Evolutionary conservation across 2,329 filamentous ascomycete species (phyloP), one percentile per base, ranked within the genome.

Genomic region (Elsinoe fawcettii): DNA sequence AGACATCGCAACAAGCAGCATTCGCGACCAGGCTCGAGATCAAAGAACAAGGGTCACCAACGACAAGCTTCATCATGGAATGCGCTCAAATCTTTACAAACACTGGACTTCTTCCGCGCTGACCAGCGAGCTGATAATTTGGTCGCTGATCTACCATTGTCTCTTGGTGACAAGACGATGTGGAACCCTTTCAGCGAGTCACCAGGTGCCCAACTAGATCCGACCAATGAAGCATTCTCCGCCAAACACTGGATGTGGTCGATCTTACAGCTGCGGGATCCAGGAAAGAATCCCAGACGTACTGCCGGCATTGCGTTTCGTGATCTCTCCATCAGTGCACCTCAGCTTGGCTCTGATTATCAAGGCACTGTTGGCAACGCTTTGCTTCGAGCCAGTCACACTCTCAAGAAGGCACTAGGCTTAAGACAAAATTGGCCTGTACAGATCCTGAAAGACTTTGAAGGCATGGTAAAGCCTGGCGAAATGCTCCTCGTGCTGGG

Each of bases 401-500:
- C 12, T 8, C 14, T 43, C 16, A 43, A 20, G 14, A 43, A 20
- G 9, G 14, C 5, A 3, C 20, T 8, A 7, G 3, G 9, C n/a
- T 3, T 5, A 8, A n/a, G 37, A 12, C 14, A 16, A 43, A 8
- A 16, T 8, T 20, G 37, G 37, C 37, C 37, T 20, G 37, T 43
- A 8, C 37, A n/a, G 37, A 43, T 43, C 8, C 3, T 43, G 14
- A 43, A 43, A 16, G 16, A 43, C 8, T 43, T 43, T 43, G 37
- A 43, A 8, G 39, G 39, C 18, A 43, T 43, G 18, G 39, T 43
- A 3, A 43, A 43, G 39, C 39, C 39, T 3, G 39, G 58, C 23
- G 58, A 60, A n/a, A 59, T 55, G 2, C 25, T 59, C 5, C 54
- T 60, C 12, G 59, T 60, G n/a, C 46, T 60, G 8, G 66, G 66